Evolutionary conservation across 257 asterid species (phyloP), one percentile per base, ranked within the genome.

Genomic region (Solanum okadae): DNA sequence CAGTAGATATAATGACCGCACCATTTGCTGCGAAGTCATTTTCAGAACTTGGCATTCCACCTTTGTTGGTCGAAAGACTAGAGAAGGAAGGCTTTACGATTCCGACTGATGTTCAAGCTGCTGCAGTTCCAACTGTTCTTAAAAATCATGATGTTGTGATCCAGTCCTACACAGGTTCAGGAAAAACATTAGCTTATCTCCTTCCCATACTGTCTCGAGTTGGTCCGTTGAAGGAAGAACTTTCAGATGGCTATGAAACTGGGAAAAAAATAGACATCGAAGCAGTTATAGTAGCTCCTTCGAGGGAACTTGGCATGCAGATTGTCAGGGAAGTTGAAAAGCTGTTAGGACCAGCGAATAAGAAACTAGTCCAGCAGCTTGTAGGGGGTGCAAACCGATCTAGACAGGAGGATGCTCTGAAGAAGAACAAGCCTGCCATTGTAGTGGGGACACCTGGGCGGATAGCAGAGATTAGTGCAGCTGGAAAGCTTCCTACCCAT

Each of bases 301-400:
- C 99, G 4, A 92, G 99, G 90, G 99, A 97, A 93, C 99, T 96
- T 2, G 99, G 95, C 63, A 97, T 97, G 99, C 99, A 97, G 93
- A 97, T 96, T 88, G 99, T 97, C 89, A 92, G 99, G 91, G 99
- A 96, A 90, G 89, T 94, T 68, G 99, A 97, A 90, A 97, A 93
- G 92, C 90, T 97, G 3, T 95, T 97, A 83, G 99, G 99, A 79
- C 98, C 99, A 29, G 88, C 90, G 16, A 92, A 95, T 86, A 96
- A 94, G 93, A 94, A 94, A 91, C 88, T 93, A 85, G 99, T 97
- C 34, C 99, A 97, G 85, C 99, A 97, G 89, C 97, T 97, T 84
- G 99, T 96, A 37, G 99, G 99, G 49, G 99, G 99, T 75, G 99
- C 99, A 34, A 97, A 96, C 92, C 92, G 91, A 91, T 87, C 98